Conservation (phyloP, 2,329 filamentous ascomycete species). For the Cladophialophora bantiana region DNA sequence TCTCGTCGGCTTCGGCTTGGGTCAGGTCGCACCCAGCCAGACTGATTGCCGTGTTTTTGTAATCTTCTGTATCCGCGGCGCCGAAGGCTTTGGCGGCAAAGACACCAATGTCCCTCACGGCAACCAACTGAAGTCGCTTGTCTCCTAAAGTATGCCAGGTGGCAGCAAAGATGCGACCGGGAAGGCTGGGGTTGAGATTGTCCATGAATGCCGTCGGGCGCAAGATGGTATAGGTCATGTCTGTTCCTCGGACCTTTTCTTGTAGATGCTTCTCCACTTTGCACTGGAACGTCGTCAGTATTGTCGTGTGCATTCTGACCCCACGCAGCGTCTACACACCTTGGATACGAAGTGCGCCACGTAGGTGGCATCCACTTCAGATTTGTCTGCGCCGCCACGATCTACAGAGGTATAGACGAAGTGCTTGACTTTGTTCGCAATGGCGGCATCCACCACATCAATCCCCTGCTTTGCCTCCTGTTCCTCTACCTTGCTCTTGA, state of each 20-base stretch:
- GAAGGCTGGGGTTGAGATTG: slow-evolving; percentile 56
- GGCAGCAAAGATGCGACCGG: slow-evolving; percentile 58
- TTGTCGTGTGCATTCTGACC: background rate
- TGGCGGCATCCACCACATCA: slow-evolving; percentile 63
- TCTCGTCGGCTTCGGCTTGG: slow-evolving; percentile 52
- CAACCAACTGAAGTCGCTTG: slow-evolving; percentile 54
- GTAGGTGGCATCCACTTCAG: slow-evolving; percentile 60
- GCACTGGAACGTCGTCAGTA: slow-evolving; percentile 43
- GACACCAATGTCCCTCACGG: slow-evolving; percentile 58
- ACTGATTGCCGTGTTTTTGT: slow-evolving; percentile 54
- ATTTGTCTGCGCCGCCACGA: slow-evolving; percentile 63
- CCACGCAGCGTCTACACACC: slow-evolving; percentile 10
- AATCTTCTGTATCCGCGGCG: slow-evolving; percentile 50
- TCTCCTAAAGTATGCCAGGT: slow-evolving; percentile 52
- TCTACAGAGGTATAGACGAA: slow-evolving; percentile 72
- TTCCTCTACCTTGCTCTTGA: slow-evolving; percentile 46
- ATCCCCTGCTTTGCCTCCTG: slow-evolving; percentile 64
- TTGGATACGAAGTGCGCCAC: slow-evolving; percentile 70
- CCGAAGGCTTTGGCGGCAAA: slow-evolving; percentile 60
- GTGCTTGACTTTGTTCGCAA: slow-evolving; percentile 63
- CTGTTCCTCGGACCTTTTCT: slow-evolving; percentile 50
- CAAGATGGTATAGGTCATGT: slow-evolving; percentile 68
- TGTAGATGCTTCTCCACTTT: slow-evolving; percentile 68
- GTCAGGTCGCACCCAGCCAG: slow-evolving; percentile 62
- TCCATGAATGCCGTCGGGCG: slow-evolving; percentile 70